phyloP scores from a whole-genome alignment of 495 filamentous ascomycete genomes.

The Aspergillus nanangensis region DNA sequence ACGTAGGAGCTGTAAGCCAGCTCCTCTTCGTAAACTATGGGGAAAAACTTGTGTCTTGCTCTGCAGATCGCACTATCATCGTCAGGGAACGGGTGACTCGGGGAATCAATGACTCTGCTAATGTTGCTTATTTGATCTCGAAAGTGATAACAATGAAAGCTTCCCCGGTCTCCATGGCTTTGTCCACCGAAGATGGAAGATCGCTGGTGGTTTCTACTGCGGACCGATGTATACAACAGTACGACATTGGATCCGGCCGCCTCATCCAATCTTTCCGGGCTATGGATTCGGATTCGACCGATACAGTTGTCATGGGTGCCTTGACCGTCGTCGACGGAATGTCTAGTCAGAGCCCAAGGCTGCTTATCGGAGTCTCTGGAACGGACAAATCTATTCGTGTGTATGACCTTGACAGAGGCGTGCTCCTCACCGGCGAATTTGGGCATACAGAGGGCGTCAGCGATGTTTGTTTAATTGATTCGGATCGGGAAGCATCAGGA shows the following conservation, averaged over 20 bases:
- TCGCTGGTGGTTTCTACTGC: constrained; percentile 71
- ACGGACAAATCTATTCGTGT: constrained; percentile 92
- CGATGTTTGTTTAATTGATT: constrained; percentile 68
- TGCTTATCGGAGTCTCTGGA: constrained; percentile 80
- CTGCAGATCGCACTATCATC: constrained; percentile 80
- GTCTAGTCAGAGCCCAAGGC: constrained; percentile 35
- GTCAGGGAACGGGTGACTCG: constrained; percentile 68
- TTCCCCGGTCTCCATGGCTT: constrained; percentile 77
- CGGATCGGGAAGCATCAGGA: constrained; percentile 31
- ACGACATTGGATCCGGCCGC: constrained; percentile 68
- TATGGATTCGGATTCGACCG: constrained; percentile 68
- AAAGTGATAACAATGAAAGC: constrained; percentile 77
- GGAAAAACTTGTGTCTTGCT: constrained; percentile 75
- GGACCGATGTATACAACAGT: constrained; percentile 75
- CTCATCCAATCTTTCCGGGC: constrained; percentile 72
- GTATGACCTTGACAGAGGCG: constrained; percentile 73
- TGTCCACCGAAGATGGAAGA: constrained; percentile 54
- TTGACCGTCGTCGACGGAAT: constrained; percentile 51
- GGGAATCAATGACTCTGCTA: constrained; percentile 58
- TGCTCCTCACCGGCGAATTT: constrained; percentile 80
- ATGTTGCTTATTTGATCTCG: constrained; percentile 69
- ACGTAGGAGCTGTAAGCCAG: constrained; percentile 64
- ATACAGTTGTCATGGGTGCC: constrained; percentile 77
- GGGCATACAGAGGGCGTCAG: constrained; percentile 92
- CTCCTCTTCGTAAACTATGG: constrained; percentile 60